Base-by-base conservation (phyloP, 352 stramenopile species). In the Phytophthora uliginosa region DNA sequence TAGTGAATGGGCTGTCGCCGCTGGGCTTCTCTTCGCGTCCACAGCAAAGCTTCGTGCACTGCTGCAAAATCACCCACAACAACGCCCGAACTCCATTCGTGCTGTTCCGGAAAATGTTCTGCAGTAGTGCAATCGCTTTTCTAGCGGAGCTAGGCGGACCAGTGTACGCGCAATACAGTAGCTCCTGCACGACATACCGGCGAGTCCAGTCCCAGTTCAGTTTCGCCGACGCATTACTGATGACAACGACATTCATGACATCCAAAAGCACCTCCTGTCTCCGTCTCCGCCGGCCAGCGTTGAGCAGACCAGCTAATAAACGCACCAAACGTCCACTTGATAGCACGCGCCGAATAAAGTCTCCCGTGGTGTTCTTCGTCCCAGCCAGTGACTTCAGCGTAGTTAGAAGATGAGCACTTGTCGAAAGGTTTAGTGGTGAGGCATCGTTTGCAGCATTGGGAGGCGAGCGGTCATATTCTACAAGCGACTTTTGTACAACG, bases 21-120 rank as follows among this genome's bases (percentile, higher is more conserved):
- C 64, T 63, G 7, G 3, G 34, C n/a, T 28, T 65, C 2, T 71
- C 50, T n/a, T 77, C 67, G 26, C 81, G 88, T 36, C 85, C 83
- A 50, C 83, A 93, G 52, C 85, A 93, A 28, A 82, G 66, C 40
- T 71, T 83, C 2, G 85, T 91, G 45, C 86, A 94, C 40, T 87
- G 77, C 33, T 85, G 73, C 24, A 94, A 34, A 47, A 91, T 59
- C 33, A 74, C 59, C 86, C 85, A 94, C 26, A 92, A 58, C 20
- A 83, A 33, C 33, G 66, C 59, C 9, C 55, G 52, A 54, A 71
- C 61, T 33, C 40, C 40, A 54, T 66, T 68, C 3, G 48, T 52
- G 18, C 51, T 64, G n/a, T 63, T 45, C 51, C 62, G 60, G 48
- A 66, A 70, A 15, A 91, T 76, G 4, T 59, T 74, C 15, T 88